Conservation (phyloP, 495 filamentous ascomycete genomes). For the Extremus antarcticus region DNA sequence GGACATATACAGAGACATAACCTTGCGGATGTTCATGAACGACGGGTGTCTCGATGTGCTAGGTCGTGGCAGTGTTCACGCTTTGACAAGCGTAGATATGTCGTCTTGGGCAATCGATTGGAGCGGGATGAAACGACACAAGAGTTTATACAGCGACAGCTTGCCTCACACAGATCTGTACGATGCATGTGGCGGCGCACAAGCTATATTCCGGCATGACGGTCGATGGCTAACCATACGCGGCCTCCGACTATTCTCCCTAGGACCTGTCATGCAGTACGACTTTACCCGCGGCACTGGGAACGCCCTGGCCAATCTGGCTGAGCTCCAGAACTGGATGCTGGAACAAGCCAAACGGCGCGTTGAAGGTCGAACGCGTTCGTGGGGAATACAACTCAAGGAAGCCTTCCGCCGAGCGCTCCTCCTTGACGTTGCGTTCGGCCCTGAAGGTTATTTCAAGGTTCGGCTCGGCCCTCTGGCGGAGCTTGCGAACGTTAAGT, state of each 20-base stretch:
- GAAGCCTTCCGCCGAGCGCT: background rate
- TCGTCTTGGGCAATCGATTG: background rate
- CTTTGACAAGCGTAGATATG: background rate
- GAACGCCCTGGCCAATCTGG: background rate
- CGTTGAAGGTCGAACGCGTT: no score
- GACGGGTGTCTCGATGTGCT: background rate
- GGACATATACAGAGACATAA: background rate
- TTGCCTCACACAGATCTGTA: background rate
- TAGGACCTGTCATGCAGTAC: background rate
- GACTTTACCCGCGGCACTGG: background rate
- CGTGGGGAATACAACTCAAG: background rate
- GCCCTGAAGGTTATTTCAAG: background rate
- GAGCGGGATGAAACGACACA: background rate
- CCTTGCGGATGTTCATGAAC: background rate
- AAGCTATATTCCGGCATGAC: background rate
- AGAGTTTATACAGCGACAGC: background rate
- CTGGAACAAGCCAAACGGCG: background rate
- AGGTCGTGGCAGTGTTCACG: background rate
- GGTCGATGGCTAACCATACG: background rate
- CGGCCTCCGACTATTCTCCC: background rate
- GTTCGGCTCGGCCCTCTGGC: background rate
- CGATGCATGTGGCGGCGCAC: background rate
- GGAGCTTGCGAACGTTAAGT: background rate
- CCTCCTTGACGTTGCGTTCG: background rate
- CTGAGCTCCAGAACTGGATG: background rate